phyloP scores from a whole-genome alignment of 2,329 filamentous ascomycete species.

The Venturia carpophila region DNA sequence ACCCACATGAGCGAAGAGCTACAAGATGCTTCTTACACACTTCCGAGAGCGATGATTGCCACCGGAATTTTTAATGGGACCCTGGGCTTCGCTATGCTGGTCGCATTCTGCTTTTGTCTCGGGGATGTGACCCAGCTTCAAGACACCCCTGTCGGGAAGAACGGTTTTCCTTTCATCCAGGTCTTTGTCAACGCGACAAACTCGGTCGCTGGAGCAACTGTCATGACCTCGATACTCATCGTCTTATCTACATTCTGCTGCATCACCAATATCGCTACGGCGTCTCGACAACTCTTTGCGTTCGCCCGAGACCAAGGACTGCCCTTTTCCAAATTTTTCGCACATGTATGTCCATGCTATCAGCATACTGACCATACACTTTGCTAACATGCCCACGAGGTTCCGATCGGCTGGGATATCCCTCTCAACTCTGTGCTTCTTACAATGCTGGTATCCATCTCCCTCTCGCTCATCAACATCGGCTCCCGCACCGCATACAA shows the following conservation, averaged over 20 bases:
- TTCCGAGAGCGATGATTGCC: slow-evolving; percentile 28
- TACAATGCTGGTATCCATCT: slow-evolving; percentile 36
- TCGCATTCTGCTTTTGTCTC: slow-evolving; percentile 27
- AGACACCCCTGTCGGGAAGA: slow-evolving; percentile 21
- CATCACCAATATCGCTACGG: slow-evolving; percentile 32
- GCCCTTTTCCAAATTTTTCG: slow-evolving; percentile 25
- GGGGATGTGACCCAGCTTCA: slow-evolving; percentile 23
- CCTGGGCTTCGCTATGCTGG: slow-evolving; percentile 25
- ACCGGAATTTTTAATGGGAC: slow-evolving; percentile 27
- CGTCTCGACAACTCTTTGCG: slow-evolving; percentile 33
- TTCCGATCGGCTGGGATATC: slow-evolving; percentile 27
- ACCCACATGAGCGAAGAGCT: slow-evolving; percentile 32
- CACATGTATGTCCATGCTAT: slow-evolving; percentile 15
- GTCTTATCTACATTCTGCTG: slow-evolving; percentile 27
- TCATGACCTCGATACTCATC: slow-evolving; percentile 29
- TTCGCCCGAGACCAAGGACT: slow-evolving; percentile 38
- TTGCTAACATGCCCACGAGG: slow-evolving; percentile 8
- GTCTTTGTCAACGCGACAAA: slow-evolving; percentile 32
- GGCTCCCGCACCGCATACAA: slow-evolving; percentile 40
- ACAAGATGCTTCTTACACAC: slow-evolving; percentile 25
- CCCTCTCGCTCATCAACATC: slow-evolving; percentile 46
- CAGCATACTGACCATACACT: background rate
- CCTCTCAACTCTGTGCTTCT: slow-evolving; percentile 42
- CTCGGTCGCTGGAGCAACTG: slow-evolving; percentile 27
- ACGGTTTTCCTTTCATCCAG: slow-evolving; percentile 29